Conservation (phyloP, 305 asterid genomes). For the Stenogyne calaminthoides region DNA sequence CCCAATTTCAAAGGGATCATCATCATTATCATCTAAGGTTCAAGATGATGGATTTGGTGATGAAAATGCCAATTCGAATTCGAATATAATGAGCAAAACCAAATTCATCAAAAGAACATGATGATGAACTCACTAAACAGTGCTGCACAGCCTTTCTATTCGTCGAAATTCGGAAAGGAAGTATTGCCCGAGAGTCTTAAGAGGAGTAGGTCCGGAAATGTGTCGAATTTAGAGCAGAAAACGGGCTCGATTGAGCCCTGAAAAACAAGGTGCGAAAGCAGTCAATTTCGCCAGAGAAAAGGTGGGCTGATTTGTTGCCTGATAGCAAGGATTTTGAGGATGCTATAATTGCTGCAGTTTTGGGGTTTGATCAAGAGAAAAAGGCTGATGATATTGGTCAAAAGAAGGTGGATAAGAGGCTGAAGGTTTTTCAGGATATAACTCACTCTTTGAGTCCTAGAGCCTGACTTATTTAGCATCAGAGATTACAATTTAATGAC, state of each 20-base stretch:
- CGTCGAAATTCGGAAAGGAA: constrained; percentile 42
- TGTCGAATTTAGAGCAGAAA: constrained; percentile 32
- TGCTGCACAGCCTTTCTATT: constrained; percentile 73
- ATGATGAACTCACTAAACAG: constrained; percentile 54
- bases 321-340: constrained; percentile 80
- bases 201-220: constrained; percentile 66
- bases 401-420: constrained; percentile 72
- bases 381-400: too few species aligned
- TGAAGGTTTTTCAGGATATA: constrained; percentile 84
- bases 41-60: constrained; percentile 53
- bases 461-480: constrained; percentile 38
- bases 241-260: not conserved
- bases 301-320: constrained; percentile 65
- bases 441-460: constrained; percentile 62
- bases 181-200: constrained; percentile 54
- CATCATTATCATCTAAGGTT: not conserved
- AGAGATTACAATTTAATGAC: not conserved
- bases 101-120: constrained; percentile 25
- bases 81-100: not conserved
- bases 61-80: constrained; percentile 25
- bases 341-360: constrained; percentile 78
- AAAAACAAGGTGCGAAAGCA: constrained; percentile 44
- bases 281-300: constrained; percentile 47
- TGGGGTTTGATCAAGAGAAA: constrained; percentile 40
- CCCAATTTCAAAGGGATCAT: not conserved